Percentiles rank a stretch among this genome's conserved stretches.
Evolutionary conservation across 192 early-diverging fungal species (phyloP).

Genomic region (Mortierella hygrophila): DNA sequence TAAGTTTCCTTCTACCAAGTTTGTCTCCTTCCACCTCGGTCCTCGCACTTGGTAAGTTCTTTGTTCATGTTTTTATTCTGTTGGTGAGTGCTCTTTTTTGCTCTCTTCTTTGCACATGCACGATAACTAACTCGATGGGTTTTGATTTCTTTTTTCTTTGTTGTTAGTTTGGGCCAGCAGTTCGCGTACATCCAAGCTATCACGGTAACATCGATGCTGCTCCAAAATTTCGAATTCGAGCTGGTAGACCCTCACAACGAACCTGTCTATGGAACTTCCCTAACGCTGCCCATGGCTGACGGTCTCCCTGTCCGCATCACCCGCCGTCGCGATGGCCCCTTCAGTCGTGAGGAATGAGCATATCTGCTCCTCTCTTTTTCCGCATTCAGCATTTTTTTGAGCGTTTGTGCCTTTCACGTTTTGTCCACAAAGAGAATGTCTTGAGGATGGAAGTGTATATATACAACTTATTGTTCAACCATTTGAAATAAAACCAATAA

Average conservation of each 20-base stretch:
- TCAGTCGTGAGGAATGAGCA: background rate
- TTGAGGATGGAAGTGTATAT: background rate
- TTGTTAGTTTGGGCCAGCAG: conserved; percentile 32
- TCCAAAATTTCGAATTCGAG: conserved; percentile 27
- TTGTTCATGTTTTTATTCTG: background rate
- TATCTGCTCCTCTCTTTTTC: background rate
- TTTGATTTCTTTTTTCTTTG: background rate
- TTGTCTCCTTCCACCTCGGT: conserved; percentile 68
- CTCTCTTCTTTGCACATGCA: conserved; percentile 65
- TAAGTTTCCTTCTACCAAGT: conserved; percentile 57
- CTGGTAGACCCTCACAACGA: conserved; percentile 26
- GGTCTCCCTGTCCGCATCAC: conserved; percentile 31
- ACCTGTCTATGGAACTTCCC: conserved; percentile 10
- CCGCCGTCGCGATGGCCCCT: conserved; percentile 10
- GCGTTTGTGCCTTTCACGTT: no score
- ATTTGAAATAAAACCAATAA: background rate
- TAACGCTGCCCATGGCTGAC: conserved; percentile 31
- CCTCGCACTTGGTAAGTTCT: conserved; percentile 59
- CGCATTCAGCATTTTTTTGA: background rate
- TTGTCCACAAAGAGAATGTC: background rate
- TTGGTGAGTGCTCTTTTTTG: conserved; percentile 6
- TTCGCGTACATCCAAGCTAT: conserved; percentile 38
- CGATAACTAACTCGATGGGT: conserved; percentile 20
- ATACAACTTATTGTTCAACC: background rate
- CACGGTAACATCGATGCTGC: conserved; percentile 29